A percentile compares a stretch with the other conserved stretches of the same genome.
phyloP scores from a whole-genome alignment of 1,284 basidiomycete genomes.

The Microbotryomycetes sp. region DNA sequence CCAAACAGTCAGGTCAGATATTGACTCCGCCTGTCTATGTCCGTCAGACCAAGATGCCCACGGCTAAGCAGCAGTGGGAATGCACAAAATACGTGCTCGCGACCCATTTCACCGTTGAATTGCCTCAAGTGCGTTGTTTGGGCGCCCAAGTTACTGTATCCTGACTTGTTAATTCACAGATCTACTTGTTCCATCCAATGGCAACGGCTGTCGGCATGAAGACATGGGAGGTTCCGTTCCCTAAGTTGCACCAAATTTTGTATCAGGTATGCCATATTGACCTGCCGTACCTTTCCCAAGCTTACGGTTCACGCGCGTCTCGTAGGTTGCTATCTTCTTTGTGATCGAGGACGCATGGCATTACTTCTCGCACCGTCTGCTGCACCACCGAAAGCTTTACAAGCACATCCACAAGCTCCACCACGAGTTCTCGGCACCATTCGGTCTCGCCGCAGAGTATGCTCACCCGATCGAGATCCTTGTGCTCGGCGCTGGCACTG shows the following conservation, averaged over 20 bases:
- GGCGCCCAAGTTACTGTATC: background rate
- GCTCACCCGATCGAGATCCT: conserved; percentile 46
- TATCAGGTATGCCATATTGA: conserved; percentile 49
- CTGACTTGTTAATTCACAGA: conserved; percentile 48
- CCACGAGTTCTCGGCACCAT: conserved; percentile 95
- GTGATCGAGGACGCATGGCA: conserved; percentile 64
- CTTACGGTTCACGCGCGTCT: too few relatives aligned
- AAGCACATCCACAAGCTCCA: conserved; percentile 94
- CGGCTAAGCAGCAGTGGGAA: conserved; percentile 80
- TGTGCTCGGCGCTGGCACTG: conserved; percentile 37
- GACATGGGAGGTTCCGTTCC: conserved; percentile 90
- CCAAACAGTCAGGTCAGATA: too few relatives aligned
- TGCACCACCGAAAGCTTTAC: conserved; percentile 82
- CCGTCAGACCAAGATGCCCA: conserved; percentile 60
- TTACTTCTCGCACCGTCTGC: conserved; percentile 27
- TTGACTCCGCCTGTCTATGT: background rate
- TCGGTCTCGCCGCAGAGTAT: conserved; percentile 95
- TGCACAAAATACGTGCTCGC: conserved; percentile 92
- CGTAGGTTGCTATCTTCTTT: conserved; percentile 72
- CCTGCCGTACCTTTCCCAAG: too few relatives aligned
- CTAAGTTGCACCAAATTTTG: conserved; percentile 49
- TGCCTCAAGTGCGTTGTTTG: conserved; percentile 59
- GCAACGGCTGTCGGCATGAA: conserved; percentile 83
- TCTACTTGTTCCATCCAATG: conserved; percentile 89
- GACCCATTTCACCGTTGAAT: conserved; percentile 93